Evolutionary conservation across 2,329 filamentous ascomycete genomes (phyloP), one percentile per base, ranked within the genome.

Genomic region (Penicillium corylophilum): DNA sequence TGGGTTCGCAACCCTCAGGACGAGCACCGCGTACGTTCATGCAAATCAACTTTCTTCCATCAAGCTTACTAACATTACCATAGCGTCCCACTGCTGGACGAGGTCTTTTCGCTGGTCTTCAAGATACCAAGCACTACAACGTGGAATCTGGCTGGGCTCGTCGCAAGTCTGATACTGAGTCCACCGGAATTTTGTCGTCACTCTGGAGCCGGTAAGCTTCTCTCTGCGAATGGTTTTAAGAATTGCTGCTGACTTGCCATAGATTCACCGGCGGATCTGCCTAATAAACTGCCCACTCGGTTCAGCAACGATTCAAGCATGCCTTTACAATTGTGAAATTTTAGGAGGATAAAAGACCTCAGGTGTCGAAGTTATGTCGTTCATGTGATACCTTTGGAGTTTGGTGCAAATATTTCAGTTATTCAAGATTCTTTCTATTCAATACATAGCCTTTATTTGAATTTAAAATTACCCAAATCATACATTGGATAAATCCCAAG

Each of bases 91-190:
- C 69, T 6, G 60, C 62, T 4, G 70, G 70, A 42, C 64, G 70
- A 15, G 70, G 70, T 26, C 65, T 73, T 41, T 73, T 73, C 48
- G 69, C 70, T 29, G 70, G 70, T 4, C 60, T 73, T 2, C 70
- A 73, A 48, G 70, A 73, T 31, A 59, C 61, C 12, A 73, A 73
- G 52, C 62, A 65, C 51, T 73, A 73, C 46, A 71, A 71, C 10
- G 70, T 73, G 18, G 69, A 72, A 2, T 48, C 54, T 2, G 70
- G 70, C 31, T 73, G 68, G 68, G 70, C 70, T 5, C 61, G 63
- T 20, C 64, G 70, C 22, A 61, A 56, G 33, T 53, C 60, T 3
- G 44, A 44, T 8, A 50, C 62, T 16, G 36, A 46, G 3, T 54
- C 48, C 20, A 44, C 46, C 40, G 59, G 60, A 3, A 36, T 64